These are phyloP conservation scores for Suhomyces choctaworum DNA, from an alignment of 1,139 yeast genomes.

Conservation along the genomic window DNA sequence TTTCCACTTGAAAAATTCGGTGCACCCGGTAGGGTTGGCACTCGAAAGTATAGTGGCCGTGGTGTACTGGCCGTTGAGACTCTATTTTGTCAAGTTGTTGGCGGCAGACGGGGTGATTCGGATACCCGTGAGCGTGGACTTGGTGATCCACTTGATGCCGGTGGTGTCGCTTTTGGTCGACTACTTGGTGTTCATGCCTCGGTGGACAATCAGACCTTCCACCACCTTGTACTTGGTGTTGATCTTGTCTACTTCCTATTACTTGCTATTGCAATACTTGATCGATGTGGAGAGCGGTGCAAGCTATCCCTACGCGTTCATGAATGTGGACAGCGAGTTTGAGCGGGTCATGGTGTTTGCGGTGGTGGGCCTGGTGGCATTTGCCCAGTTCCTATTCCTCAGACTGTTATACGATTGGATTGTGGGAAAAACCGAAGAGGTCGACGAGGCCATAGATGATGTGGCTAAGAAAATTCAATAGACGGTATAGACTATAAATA, in stretches of 20 bases:
- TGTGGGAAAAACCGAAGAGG: constrained; percentile 19
- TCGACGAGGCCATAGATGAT: constrained; percentile 17
- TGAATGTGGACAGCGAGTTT: constrained; percentile 50
- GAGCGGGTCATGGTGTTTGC: constrained; percentile 51
- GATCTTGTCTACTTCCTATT: constrained; percentile 49
- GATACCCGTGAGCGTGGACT: constrained; percentile 53
- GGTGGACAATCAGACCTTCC: constrained; percentile 37
- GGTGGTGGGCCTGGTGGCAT: constrained; percentile 49
- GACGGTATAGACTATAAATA: constrained; percentile 1
- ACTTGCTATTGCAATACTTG: constrained; percentile 50
- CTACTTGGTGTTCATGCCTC: constrained; percentile 56
- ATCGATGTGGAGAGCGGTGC: constrained; percentile 48
- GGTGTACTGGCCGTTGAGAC: constrained; percentile 66
- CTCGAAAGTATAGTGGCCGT: constrained; percentile 59
- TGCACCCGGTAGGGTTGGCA: constrained; percentile 55
- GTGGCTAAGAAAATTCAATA: constrained; percentile 4
- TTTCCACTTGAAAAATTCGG: constrained; percentile 33
- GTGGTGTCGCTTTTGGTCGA: constrained; percentile 51
- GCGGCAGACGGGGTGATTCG: constrained; percentile 30
- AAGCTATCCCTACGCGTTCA: constrained; percentile 64
- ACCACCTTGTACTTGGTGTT: constrained; percentile 44
- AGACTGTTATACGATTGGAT: constrained; percentile 27
- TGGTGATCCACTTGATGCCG: constrained; percentile 62
- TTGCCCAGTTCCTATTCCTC: constrained; percentile 33
- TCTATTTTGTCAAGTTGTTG: constrained; percentile 47